phyloP scores from a whole-genome alignment of 2,329 filamentous ascomycete genomes.

The Microdochium trichocladiopsis region DNA sequence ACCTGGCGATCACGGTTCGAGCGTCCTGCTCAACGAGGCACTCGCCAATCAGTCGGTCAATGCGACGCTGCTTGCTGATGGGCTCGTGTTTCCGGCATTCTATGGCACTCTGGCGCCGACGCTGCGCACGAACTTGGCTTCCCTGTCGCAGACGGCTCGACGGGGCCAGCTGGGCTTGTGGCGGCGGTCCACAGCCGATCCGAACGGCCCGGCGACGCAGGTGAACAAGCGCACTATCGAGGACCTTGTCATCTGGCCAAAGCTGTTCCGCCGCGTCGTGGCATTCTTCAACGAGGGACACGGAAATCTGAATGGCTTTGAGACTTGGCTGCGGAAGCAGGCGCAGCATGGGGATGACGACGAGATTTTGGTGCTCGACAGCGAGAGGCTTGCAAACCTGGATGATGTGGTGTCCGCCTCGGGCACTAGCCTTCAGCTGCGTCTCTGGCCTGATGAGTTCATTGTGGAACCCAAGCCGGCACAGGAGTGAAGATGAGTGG shows the following conservation, averaged over 20 bases:
- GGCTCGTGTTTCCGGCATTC: neutral
- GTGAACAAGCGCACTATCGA: neutral
- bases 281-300: neutral
- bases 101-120: neutral
- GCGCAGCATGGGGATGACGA: neutral
- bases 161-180: neutral
- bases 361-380: neutral
- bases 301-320: neutral
- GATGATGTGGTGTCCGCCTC: neutral
- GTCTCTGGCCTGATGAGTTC: neutral
- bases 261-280: neutral
- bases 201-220: neutral
- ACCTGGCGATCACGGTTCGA: neutral
- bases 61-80: neutral
- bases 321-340: neutral
- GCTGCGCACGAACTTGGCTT: neutral
- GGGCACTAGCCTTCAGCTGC: neutral
- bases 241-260: neutral
- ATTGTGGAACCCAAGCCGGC: neutral
- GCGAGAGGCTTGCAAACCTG: neutral
- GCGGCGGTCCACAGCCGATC: neutral
- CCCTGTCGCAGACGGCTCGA: neutral
- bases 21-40: neutral
- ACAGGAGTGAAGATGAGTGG: too few relatives aligned
- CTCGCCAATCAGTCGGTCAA: neutral